Conservation (phyloP, 2,329 filamentous ascomycete species). For the Diaporthe eres region DNA sequence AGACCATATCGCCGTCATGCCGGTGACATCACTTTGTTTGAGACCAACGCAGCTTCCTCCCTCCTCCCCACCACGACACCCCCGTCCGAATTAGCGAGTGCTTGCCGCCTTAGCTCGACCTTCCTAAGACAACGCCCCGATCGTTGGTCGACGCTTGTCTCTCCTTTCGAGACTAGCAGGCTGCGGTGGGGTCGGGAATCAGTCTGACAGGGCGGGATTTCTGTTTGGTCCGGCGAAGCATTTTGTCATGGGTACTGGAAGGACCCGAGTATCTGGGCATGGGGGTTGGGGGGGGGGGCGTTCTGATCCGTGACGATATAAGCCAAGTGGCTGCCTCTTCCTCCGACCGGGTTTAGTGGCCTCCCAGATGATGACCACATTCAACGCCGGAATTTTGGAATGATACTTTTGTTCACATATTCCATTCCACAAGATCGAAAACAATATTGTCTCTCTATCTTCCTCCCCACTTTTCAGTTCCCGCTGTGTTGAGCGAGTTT, state of each 20-base stretch:
- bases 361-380: neutral
- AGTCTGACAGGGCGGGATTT: slow-evolving; percentile 20
- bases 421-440: neutral
- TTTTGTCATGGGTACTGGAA: slow-evolving; percentile 19
- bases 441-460: neutral
- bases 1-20: slow-evolving; percentile 7
- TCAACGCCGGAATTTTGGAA: neutral
- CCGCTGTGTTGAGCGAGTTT: neutral
- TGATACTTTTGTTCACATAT: neutral
- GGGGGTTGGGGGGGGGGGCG: neutral
- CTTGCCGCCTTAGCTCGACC: neutral
- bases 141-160: slow-evolving; percentile 25
- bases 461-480: no score
- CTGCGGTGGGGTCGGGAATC: slow-evolving; percentile 16
- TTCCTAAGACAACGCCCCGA: neutral
- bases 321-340: slow-evolving; percentile 2
- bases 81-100: neutral
- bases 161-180: slow-evolving; percentile 6
- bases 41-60: slow-evolving; percentile 3
- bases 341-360: neutral
- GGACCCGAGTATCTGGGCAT: neutral
- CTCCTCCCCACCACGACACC: neutral
- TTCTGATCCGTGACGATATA: slow-evolving; percentile 1
- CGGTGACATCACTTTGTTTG: slow-evolving; percentile 32
- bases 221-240: neutral